Evolutionary conservation across 371 early-diverging fungal species (phyloP), one percentile per base, ranked within the genome.

Genomic region (Chytridiales sp.): DNA sequence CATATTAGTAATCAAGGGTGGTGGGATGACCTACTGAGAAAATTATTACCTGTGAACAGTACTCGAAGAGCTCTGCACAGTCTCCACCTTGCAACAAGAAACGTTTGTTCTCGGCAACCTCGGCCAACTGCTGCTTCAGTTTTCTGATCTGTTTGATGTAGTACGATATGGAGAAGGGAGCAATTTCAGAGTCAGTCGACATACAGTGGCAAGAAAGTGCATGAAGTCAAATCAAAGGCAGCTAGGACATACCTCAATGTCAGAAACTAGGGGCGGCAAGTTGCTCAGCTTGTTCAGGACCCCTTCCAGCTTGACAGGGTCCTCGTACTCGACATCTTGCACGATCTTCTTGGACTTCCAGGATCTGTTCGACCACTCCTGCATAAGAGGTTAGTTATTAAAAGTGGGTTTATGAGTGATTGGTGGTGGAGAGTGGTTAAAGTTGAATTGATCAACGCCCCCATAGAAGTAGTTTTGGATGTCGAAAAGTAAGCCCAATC

Each of bases 51-150:
- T 87, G 83, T 26, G 89, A 84, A 72, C 98, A 97, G 70, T 95
- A 94, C 64, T 94, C 94, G 74, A 97, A 97, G 38, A 92, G 82
- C 77, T 97, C 98, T 24, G 98, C 98, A 74, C 98, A 97, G 73
- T 96, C 98, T 51, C 98, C 98, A 57, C 98, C 98, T 75, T 96
- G 96, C 34, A 97, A 78, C 51, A 97, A 74, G 66, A 97, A 96
- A 3, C 93, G 87, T 61, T 93, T 90, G 50, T 92, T 91, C 53
- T 86, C 80, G 36, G 95, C 94, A 21, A 89, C 95, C 64, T 95
- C 89, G 22, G 81, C 82, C 21, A 97, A 81, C 67, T 94, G 93
- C 19, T 73, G 71, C 55, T 88, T 84, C 61, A 97, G 82, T n/a
- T 82, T 83, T 56, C 86, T 80, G 74, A 91, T 85, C 93, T 93